These are phyloP conservation scores for Simplicillium sp. DNA, from an alignment of 2,329 filamentous ascomycete species.

Conservation along the genomic window DNA sequence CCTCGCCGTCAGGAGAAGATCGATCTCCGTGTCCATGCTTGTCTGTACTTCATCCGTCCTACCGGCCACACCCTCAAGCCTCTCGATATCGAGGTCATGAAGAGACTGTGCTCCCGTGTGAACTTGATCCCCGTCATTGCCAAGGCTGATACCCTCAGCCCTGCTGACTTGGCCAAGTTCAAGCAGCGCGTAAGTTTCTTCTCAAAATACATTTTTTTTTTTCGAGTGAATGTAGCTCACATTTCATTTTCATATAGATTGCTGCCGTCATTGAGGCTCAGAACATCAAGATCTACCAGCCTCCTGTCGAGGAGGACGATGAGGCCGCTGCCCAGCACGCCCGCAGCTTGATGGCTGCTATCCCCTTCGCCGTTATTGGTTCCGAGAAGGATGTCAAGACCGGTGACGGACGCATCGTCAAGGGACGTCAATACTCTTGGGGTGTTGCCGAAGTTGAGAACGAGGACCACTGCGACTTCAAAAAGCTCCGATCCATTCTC, in stretches of 20 bases:
- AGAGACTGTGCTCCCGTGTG: slow-evolving; percentile 93
- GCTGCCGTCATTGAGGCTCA: slow-evolving; percentile 93
- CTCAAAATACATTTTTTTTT: background rate
- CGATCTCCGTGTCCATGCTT: slow-evolving; percentile 95
- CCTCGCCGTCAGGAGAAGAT: slow-evolving; percentile 98
- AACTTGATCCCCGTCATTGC: slow-evolving; percentile 98
- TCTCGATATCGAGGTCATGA: slow-evolving; percentile 99
- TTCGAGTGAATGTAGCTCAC: background rate
- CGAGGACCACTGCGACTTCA: slow-evolving; percentile 99
- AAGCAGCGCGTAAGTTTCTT: slow-evolving; percentile 71
- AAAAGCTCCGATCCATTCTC: slow-evolving; percentile 97
- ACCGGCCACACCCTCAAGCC: slow-evolving; percentile 98
- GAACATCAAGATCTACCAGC: slow-evolving; percentile 99
- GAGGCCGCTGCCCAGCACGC: slow-evolving; percentile 93
- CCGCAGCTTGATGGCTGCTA: slow-evolving; percentile 86
- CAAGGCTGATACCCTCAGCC: slow-evolving; percentile 96
- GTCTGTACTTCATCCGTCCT: slow-evolving; percentile 97
- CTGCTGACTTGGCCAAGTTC: slow-evolving; percentile 82
- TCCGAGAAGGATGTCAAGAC: slow-evolving; percentile 99
- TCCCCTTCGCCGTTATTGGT: slow-evolving; percentile 98
- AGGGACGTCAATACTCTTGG: slow-evolving; percentile 98
- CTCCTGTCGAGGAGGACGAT: slow-evolving; percentile 95
- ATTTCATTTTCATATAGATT: slow-evolving; percentile 50
- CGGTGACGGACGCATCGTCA: slow-evolving; percentile 88
- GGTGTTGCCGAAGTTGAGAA: slow-evolving; percentile 99